Percentiles rank a stretch among this genome's conserved stretches.
Conservation (phyloP, 345 rosid species). For the Odontarrhena argentea region DNA sequence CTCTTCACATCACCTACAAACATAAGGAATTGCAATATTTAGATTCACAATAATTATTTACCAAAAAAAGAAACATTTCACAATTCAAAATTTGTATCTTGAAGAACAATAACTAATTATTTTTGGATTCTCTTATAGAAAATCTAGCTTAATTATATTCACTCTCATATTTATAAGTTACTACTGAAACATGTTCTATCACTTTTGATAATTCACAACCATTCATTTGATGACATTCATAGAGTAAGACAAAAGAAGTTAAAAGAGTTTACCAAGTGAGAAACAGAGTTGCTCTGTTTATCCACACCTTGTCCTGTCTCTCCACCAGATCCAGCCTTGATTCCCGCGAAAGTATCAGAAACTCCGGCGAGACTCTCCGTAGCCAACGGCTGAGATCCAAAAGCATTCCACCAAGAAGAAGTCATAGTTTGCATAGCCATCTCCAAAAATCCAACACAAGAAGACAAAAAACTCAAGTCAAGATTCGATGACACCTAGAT, state of each 20-base stretch:
- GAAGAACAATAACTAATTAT: neutral
- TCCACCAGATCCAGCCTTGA: slow-evolving; percentile 45
- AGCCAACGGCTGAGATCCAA: slow-evolving; percentile 54
- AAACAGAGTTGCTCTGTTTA: slow-evolving; percentile 44
- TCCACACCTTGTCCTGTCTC: slow-evolving; percentile 44
- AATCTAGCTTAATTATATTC: slow-evolving; percentile 3
- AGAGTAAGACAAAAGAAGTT: neutral
- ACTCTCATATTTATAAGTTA: neutral
- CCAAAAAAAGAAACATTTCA: neutral
- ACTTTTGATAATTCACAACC: neutral
- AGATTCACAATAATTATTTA: neutral
- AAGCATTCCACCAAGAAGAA: slow-evolving; percentile 64
- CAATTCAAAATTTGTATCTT: neutral
- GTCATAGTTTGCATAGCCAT: slow-evolving; percentile 84
- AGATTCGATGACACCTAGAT: slow-evolving; percentile 13
- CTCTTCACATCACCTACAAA: slow-evolving; percentile 61
- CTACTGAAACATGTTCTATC: neutral
- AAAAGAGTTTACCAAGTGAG: slow-evolving; percentile 58
- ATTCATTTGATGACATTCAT: neutral
- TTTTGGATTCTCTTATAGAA: too few relatives aligned
- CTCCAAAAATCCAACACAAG: slow-evolving; percentile 27
- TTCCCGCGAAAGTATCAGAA: slow-evolving; percentile 51
- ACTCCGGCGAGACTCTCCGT: slow-evolving; percentile 51
- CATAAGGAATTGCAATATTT: slow-evolving; percentile 10
- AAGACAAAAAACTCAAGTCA: neutral